Percentiles rank a stretch among this genome's conserved stretches.
Evolutionary conservation across 768 basidiomycete species (phyloP).

Genomic region (Rhodotorula graminis): DNA sequence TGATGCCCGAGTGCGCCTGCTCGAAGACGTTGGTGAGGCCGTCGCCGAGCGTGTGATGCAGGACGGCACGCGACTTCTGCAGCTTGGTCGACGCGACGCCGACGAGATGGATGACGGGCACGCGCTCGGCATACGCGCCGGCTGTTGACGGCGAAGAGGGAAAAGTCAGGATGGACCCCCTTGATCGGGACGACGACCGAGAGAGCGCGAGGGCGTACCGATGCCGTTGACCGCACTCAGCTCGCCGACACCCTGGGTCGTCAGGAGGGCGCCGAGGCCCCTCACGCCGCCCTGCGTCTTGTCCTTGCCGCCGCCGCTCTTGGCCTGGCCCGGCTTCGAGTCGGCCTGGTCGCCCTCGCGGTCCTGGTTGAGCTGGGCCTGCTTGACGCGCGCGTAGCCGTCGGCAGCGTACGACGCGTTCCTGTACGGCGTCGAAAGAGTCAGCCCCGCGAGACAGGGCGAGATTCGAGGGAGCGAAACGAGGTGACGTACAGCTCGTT

Average conservation of each 20-base stretch:
- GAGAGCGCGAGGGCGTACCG: conserved; percentile 49
- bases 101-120: conserved; percentile 82
- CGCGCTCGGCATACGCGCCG: conserved; percentile 69
- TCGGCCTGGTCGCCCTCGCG: conserved; percentile 6
- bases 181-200: too few relatives aligned
- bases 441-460: not conserved
- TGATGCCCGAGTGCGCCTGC: conserved; percentile 69
- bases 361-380: conserved; percentile 43
- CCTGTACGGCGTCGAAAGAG: conserved; percentile 39
- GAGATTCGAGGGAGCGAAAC: not conserved
- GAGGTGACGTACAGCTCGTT: conserved; percentile 18
- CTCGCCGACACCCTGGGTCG: conserved; percentile 92
- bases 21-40: conserved; percentile 69
- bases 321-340: conserved; percentile 5
- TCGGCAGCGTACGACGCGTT: conserved; percentile 80
- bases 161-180: too few relatives aligned
- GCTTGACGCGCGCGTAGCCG: conserved; percentile 84
- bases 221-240: conserved; percentile 79
- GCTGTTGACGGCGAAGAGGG: conserved; percentile 7
- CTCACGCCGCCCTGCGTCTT: conserved; percentile 36
- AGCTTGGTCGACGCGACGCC: conserved; percentile 72
- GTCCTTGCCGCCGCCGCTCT: not conserved
- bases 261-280: conserved; percentile 45
- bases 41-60: conserved; percentile 86
- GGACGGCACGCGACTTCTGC: conserved; percentile 64